Conservation (phyloP, 2,329 filamentous ascomycete species). For the Bertia moriformis region DNA sequence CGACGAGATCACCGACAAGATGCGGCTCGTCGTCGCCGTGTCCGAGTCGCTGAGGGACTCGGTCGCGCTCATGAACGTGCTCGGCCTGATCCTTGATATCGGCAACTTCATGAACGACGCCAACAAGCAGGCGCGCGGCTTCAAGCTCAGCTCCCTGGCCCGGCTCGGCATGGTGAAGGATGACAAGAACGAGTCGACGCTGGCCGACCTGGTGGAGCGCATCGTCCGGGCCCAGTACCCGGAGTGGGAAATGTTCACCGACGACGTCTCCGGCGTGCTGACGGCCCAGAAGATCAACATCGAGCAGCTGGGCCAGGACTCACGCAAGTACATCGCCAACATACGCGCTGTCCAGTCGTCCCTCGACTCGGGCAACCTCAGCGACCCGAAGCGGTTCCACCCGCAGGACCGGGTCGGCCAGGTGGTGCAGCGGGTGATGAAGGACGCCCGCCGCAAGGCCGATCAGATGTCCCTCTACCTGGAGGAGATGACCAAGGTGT, state of each 20-base stretch:
- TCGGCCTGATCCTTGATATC: conserved; percentile 90
- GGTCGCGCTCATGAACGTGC: conserved; percentile 84
- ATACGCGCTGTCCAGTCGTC: conserved; percentile 86
- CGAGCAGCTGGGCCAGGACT: conserved; percentile 75
- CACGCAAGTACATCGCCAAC: conserved; percentile 84
- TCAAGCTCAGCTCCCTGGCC: conserved; percentile 90
- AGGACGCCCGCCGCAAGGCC: conserved; percentile 86
- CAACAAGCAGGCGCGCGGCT: conserved; percentile 93
- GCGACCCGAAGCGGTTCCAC: conserved; percentile 94
- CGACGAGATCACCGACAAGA: conserved; percentile 74
- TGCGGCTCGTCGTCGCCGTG: conserved; percentile 72
- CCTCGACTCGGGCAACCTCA: conserved; percentile 83
- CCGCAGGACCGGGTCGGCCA: conserved; percentile 89
- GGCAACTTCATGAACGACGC: conserved; percentile 99
- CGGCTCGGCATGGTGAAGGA: conserved; percentile 96
- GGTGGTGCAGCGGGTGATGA: conserved; percentile 86
- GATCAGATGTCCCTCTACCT: conserved; percentile 90
- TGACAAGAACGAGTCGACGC: conserved; percentile 92
- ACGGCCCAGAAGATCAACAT: conserved; percentile 82
- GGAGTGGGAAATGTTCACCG: conserved; percentile 78
- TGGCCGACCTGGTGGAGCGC: conserved; percentile 88
- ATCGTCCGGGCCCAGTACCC: conserved; percentile 93
- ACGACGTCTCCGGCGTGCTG: conserved; percentile 71
- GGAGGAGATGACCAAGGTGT: conserved; percentile 80
- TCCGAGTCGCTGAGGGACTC: conserved; percentile 84